Percentiles rank a stretch among this genome's conserved stretches.
Conservation (phyloP, 441 rosid genomes). For the Eutrema salsugineum region DNA sequence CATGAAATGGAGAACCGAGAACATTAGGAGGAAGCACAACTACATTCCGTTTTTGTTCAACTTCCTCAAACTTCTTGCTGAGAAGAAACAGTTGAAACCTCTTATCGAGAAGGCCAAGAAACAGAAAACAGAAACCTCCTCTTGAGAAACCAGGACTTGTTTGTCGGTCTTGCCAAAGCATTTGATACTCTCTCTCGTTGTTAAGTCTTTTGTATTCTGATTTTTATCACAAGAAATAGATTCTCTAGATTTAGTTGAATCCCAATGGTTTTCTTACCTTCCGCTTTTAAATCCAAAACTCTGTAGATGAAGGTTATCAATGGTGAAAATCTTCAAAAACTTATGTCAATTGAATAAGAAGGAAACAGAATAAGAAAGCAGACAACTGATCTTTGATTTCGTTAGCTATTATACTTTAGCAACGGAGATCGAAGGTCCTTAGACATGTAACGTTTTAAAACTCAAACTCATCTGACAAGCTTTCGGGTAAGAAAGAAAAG, state of each 20-base stretch:
- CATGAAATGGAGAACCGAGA: constrained; percentile 94
- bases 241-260: constrained; percentile 12
- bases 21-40: constrained; percentile 89
- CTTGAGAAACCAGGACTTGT: constrained; percentile 8
- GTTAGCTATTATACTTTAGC: too few relatives aligned
- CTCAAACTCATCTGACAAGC: too few relatives aligned
- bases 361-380: too few relatives aligned
- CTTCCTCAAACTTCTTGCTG: constrained; percentile 95
- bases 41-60: constrained; percentile 93
- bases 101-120: constrained; percentile 96
- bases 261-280: neutral
- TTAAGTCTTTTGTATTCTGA: neutral
- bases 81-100: constrained; percentile 98
- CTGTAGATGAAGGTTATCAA: too few relatives aligned
- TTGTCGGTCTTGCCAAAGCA: neutral
- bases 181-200: neutral
- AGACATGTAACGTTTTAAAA: too few relatives aligned
- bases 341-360: too few relatives aligned
- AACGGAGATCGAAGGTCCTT: too few relatives aligned
- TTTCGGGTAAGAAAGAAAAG: too few relatives aligned
- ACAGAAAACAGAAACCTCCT: constrained; percentile 60
- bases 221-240: constrained; percentile 9
- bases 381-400: too few relatives aligned
- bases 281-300: too few relatives aligned
- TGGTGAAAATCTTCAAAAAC: too few relatives aligned